Base-by-base conservation (phyloP, 345 rosid genomes). In the Isatis tinctoria region DNA sequence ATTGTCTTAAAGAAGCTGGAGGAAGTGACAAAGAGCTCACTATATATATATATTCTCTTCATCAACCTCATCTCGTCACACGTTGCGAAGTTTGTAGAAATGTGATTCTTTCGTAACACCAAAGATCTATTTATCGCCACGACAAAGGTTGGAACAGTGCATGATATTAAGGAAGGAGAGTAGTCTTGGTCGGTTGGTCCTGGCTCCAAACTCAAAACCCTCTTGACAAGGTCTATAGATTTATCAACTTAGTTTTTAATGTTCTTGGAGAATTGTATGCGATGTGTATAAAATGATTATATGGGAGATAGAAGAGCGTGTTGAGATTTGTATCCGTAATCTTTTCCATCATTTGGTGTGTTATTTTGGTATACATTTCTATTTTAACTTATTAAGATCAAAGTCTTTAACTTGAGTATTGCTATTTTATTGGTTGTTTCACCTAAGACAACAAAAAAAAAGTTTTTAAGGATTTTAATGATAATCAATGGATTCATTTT, bases 21-120 rank as follows among this genome's bases (percentile, higher is more conserved):
- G 60, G 33, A 20, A 28, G 14, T 9, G 16, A 47, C 3, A 28
- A 1, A 70, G 43, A 64, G 68, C 54, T 26, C 45, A 2, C 64
- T 6, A 10, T 17, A 39, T 22, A n/a, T 18, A 26, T 39, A n/a
- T n/a, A n/a, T 30, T 37, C 40, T 28, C 60, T 60, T 39, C 24
- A 22, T 22, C 24, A 2, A 22, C 24, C 24, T 22, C 24, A 22
- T 22, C 24, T 22, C 24, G 24, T 22, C 62, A 67, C 57, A 16
- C 8, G 58, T 62, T 62, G 70, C 8, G 20, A 45, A 70, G 75
- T 70, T 64, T 70, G 71, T 64, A 56, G 80, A 70, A 64, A 63
- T 70, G 65, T 63, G 66, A 64, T 76, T 76, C 61, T 69, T 52
- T 60, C 28, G 39, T 30, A 60, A 30, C 39, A 51, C 11, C 64